Base-by-base conservation (phyloP, 805 yeast genomes). In the Metschnikowia picachoensis region DNA sequence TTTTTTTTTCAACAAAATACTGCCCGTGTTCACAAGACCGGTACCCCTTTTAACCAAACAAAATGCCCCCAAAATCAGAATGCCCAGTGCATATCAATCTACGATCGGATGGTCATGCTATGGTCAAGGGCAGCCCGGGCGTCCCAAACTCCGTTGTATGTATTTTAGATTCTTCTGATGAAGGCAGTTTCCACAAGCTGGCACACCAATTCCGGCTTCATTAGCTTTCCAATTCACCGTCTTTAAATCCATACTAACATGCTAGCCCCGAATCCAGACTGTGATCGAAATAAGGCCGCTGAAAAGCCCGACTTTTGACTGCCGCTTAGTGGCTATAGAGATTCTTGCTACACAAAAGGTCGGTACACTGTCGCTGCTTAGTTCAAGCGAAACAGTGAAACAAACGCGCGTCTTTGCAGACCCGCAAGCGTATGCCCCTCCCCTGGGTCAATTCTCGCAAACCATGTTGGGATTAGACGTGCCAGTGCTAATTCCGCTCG, bases 91-190 rank as follows among this genome's bases (percentile, higher is more conserved):
- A 61, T 17, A 66, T 62, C 9, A 52, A 64, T 50, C 55, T 82
- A 39, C 77, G 76, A 43, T 78, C 84, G 3, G 72, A 80, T 33
- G 77, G 76, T 39, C 67, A 70, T 28, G 70, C 79, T n/a, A 65
- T 79, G 0, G 79, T 83, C 2, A 65, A 74, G 41, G 89, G 89
- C 3, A 80, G 85, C 61, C 87, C 88, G 0, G 89, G 89, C 0
- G 79, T 83, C 1, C 79, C 83, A 1, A 73, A 80, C 42, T 80
- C 76, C 37, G 58, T 71, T 28, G 68, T 61, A 60, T 33, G 67
- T 62, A 27, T 28, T 9, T 13, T 6, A 7, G 16, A 1, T 14
- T 33, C 16, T 7, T 10, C 14, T 16, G 1, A 3, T 3, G 4
- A 20, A 1, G 20, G 20, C 3, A 6, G 20, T 6, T 20, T 20